Evolutionary conservation across 208 protist genomes (phyloP).

Genomic region (Lotmaria passim): DNA sequence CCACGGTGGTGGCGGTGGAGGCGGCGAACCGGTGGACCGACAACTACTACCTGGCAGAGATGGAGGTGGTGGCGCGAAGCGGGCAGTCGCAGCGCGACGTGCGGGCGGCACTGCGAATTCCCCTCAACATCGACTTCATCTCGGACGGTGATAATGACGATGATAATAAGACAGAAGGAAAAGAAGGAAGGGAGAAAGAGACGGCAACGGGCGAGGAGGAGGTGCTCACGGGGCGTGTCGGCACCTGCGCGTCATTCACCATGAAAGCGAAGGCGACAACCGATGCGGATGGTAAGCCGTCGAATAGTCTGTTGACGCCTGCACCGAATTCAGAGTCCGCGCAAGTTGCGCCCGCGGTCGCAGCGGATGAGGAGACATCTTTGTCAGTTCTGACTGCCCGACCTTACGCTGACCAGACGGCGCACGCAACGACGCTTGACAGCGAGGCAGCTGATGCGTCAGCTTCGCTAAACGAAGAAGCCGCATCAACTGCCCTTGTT

Average conservation of each 20-base stretch:
- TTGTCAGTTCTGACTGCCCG: too few species aligned
- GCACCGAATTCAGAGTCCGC: too few species aligned
- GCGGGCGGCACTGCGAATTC: slow-evolving; percentile 48
- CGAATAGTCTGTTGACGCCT: too few species aligned
- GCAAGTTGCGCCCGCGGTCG: too few species aligned
- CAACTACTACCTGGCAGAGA: slow-evolving; percentile 74
- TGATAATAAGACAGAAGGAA: background rate
- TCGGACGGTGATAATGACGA: slow-evolving; percentile 16
- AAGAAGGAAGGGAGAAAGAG: background rate
- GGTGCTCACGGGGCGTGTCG: background rate
- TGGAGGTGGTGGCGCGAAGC: slow-evolving; percentile 45
- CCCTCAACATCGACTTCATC: slow-evolving; percentile 58
- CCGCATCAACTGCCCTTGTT: too few species aligned
- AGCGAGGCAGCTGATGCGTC: too few species aligned
- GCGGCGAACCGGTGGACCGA: slow-evolving; percentile 87
- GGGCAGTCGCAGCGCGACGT: slow-evolving; percentile 44
- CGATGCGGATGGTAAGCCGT: background rate
- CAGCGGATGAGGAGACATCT: too few species aligned
- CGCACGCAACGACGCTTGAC: too few species aligned
- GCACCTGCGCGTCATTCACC: background rate
- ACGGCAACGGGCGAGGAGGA: background rate
- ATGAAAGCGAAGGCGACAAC: background rate
- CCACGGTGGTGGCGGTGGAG: slow-evolving; percentile 42
- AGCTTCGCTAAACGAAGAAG: too few species aligned
- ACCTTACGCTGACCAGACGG: too few species aligned